These are phyloP conservation scores for Erodium chrysanthum DNA, from an alignment of 441 rosid species.

Conservation along the genomic window DNA sequence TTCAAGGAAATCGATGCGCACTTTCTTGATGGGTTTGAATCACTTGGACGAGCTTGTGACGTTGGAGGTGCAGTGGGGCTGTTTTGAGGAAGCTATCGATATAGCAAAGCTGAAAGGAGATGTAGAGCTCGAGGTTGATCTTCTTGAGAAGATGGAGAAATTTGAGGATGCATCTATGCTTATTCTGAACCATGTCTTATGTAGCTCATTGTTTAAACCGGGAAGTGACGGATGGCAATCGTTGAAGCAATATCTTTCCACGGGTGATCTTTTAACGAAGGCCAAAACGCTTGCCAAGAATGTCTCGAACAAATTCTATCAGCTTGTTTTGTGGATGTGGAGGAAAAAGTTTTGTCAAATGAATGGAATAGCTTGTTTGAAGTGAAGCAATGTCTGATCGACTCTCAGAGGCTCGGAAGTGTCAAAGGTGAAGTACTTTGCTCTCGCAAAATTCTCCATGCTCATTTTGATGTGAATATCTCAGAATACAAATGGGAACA, in stretches of 20 bases:
- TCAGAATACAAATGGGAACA: slow-evolving; percentile 12
- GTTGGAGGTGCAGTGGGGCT: slow-evolving; percentile 13
- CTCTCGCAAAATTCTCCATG: slow-evolving; percentile 3
- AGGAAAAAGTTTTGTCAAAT: not conserved
- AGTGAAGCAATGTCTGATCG: not conserved
- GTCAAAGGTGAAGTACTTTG: slow-evolving; percentile 14
- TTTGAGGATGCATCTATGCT: slow-evolving; percentile 2
- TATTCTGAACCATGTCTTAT: not conserved
- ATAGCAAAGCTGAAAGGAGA: slow-evolving; percentile 18
- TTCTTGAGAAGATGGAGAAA: slow-evolving; percentile 8
- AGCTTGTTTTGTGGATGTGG: not conserved
- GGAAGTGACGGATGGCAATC: slow-evolving; percentile 15
- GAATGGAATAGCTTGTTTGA: not conserved
- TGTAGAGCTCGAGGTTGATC: slow-evolving; percentile 6
- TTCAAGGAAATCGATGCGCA: not conserved
- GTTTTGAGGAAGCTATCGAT: slow-evolving; percentile 8
- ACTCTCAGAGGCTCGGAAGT: slow-evolving; percentile 12
- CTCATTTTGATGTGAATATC: not conserved
- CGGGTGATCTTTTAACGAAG: slow-evolving; percentile 10
- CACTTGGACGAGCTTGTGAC: slow-evolving; percentile 11
- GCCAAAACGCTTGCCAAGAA: not conserved
- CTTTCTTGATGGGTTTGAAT: slow-evolving; percentile 2
- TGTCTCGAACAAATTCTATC: slow-evolving; percentile 5
- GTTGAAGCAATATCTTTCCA: not conserved
- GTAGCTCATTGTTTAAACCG: slow-evolving; percentile 13